Base-by-base conservation (phyloP, 2,329 filamentous ascomycete species). In the Exophiala phaeomuriformis region DNA sequence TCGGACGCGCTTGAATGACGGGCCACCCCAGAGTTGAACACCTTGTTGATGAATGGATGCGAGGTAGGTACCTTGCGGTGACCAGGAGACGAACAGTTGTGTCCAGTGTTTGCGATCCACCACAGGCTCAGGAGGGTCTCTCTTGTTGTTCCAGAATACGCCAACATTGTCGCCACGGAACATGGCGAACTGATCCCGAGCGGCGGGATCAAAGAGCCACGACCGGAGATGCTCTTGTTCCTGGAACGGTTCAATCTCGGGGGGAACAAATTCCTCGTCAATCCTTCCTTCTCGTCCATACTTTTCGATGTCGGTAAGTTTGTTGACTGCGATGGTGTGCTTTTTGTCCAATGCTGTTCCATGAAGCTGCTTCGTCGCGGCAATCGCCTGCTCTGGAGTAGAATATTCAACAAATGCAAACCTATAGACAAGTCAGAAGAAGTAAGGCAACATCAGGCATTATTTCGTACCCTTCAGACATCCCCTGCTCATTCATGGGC, bases 101-200 rank as follows among this genome's bases (percentile, higher is more conserved):
- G 93, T 98, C 93, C 93, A 98, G 78, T 94, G 88, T 66, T 86
- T 84, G 63, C 93, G 85, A 67, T 97, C 91, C 53, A 98, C 88
- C 36, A 96, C 81, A 60, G 81, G 83, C 71, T 98, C 93, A 3
- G 91, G 90, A 27, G 79, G 72, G 56, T 96, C 90, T 72, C 86
- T 91, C 74, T 95, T 93, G 77, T 94, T 95, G 77, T 97, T 97
- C 91, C 91, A 98, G 78, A 87, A 95, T 4, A 98, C 86, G 55
- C 90, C 90, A 36, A 98, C 93, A 59, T 85, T 86, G 49, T 98
- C 93, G 63, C 85, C 87, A 49, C 88, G 85, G 77, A 87, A 96
- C 82, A 97, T 90, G 69, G 88, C 88, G 65, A 97, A 93, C 76
- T 98, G 91, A 69, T 98, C 93, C 58, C 93, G 84, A 62, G 89